Conservation (phyloP, 2,329 filamentous ascomycete species). For the Venturia effusa region DNA sequence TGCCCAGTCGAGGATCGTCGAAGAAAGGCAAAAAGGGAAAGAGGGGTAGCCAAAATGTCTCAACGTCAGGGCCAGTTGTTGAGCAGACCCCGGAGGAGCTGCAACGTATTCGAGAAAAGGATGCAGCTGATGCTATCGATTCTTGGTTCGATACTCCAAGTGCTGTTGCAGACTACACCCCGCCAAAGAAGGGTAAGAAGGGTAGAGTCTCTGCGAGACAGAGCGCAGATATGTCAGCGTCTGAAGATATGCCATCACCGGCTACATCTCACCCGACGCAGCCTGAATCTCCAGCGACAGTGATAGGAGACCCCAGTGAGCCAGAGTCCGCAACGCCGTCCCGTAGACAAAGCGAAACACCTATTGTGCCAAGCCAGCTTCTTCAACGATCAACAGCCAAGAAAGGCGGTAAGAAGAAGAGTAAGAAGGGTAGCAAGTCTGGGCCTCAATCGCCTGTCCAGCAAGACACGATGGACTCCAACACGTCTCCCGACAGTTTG, state of each 20-base stretch:
- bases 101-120: constrained; percentile 4
- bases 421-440: constrained; percentile 19
- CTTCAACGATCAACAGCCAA: constrained; percentile 4
- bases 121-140: constrained; percentile 8
- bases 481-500: neutral
- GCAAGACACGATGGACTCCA: neutral
- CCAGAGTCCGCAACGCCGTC: neutral
- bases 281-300: neutral
- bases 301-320: neutral
- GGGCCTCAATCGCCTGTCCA: neutral
- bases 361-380: neutral
- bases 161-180: constrained; percentile 13
- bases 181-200: constrained; percentile 24
- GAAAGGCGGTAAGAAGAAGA: constrained; percentile 26
- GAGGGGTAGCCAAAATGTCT: neutral
- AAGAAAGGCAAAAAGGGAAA: constrained; percentile 21
- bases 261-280: neutral
- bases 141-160: constrained; percentile 2
- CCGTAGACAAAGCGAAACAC: neutral
- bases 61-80: neutral
- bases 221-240: neutral
- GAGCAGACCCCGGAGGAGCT: constrained; percentile 1
- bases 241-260: neutral
- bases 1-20: constrained; percentile 17
- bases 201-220: constrained; percentile 13